phyloP scores from a whole-genome alignment of 2,329 filamentous ascomycete genomes.

The Magnaporthales sp. region DNA sequence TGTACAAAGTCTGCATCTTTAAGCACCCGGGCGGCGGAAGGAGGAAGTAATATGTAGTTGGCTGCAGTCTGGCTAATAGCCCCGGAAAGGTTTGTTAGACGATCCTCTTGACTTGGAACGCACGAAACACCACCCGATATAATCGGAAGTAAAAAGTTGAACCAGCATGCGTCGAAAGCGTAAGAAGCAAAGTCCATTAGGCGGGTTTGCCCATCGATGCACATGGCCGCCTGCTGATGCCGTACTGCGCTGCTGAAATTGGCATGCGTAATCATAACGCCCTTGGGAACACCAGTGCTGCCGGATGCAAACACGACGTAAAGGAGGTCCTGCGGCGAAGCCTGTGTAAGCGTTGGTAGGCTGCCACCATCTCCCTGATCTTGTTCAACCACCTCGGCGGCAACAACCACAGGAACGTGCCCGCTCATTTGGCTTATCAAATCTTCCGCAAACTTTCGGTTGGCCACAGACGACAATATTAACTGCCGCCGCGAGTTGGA shows the following conservation, averaged over 20 bases:
- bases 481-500: neutral
- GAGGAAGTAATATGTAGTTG: neutral
- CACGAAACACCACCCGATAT: neutral
- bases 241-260: neutral
- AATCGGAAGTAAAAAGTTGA: constrained; percentile 22
- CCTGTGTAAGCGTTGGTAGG: constrained; percentile 52
- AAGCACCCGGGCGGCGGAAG: neutral
- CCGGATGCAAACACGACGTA: constrained; percentile 48
- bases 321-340: constrained; percentile 28
- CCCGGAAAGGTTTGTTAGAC: neutral
- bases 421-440: neutral
- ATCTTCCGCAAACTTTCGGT: neutral
- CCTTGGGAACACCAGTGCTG: constrained; percentile 51
- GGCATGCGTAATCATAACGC: constrained; percentile 47
- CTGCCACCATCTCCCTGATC: neutral
- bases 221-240: neutral
- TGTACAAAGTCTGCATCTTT: neutral
- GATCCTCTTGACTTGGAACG: neutral
- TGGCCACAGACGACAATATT: neutral
- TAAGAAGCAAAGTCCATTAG: constrained; percentile 25
- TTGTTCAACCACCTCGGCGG: neutral
- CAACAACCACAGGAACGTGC: neutral
- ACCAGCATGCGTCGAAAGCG: constrained; percentile 38
- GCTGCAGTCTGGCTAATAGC: neutral
- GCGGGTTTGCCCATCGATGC: neutral